Percentiles rank a stretch among this genome's conserved stretches.
Evolutionary conservation across 345 rosid genomes (phyloP).

Genomic region (Litchi chinensis): DNA sequence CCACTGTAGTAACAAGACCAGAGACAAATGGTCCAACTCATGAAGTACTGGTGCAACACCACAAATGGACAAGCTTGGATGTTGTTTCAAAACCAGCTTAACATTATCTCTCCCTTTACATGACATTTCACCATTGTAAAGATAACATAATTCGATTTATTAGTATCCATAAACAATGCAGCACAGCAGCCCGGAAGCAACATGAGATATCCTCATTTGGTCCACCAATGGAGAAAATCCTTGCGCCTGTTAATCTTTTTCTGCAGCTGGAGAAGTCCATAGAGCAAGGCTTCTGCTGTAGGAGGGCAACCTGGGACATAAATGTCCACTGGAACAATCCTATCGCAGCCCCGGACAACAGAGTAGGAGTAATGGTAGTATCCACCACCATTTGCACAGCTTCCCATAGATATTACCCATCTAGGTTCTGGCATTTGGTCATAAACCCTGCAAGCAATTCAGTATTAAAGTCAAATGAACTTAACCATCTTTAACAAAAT

Average conservation of each 20-base stretch:
- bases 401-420: constrained; percentile 99
- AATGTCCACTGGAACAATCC: constrained; percentile 96
- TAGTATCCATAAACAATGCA: constrained; percentile 11
- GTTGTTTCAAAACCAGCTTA: neutral
- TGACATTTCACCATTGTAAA: constrained; percentile 17
- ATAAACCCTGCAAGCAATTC: constrained; percentile 73
- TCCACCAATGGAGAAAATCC: constrained; percentile 97
- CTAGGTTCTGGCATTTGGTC: constrained; percentile 99
- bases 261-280: constrained; percentile 94
- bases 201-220: constrained; percentile 48
- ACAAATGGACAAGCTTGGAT: neutral
- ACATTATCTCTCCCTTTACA: constrained; percentile 19
- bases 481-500: neutral
- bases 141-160: constrained; percentile 26
- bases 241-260: constrained; percentile 97
- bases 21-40: constrained; percentile 16
- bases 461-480: constrained; percentile 8
- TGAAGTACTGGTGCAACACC: neutral
- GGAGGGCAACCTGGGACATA: constrained; percentile 99
- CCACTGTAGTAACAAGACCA: constrained; percentile 3
- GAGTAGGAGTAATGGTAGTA: constrained; percentile 98
- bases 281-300: constrained; percentile 94
- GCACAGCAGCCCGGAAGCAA: constrained; percentile 11
- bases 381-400: constrained; percentile 98
- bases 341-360: constrained; percentile 93